Evolutionary conservation across 139 green algal genomes (phyloP).

Genomic region (Bryopsis sp.): DNA sequence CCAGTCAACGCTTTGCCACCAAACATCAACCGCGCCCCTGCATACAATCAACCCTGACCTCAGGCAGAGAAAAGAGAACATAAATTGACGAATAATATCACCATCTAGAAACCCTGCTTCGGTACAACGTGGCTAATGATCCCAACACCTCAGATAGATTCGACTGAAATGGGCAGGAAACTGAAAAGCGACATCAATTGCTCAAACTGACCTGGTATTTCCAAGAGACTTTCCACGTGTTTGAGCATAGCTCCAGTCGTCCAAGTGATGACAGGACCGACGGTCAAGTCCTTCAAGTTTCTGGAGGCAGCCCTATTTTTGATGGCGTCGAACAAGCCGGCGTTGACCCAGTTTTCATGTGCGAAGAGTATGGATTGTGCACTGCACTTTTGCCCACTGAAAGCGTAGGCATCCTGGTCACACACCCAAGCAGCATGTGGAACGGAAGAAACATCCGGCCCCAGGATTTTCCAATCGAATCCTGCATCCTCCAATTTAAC

Average conservation of each 20-base stretch:
- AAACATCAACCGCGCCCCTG: conserved; percentile 73
- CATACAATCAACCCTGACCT: background rate
- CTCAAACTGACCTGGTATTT: conserved; percentile 81
- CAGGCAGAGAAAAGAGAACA: too few relatives aligned
- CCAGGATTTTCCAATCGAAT: conserved; percentile 97
- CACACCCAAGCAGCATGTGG: conserved; percentile 90
- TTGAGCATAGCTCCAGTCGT: conserved; percentile 75
- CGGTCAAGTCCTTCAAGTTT: conserved; percentile 73
- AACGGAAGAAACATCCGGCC: conserved; percentile 44
- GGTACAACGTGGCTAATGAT: too few relatives aligned
- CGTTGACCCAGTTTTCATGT: conserved; percentile 60
- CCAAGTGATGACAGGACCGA: conserved; percentile 86
- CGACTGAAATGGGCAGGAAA: too few relatives aligned
- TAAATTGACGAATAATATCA: too few relatives aligned
- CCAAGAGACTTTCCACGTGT: conserved; percentile 65
- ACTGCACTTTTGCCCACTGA: conserved; percentile 92
- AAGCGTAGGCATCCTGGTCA: conserved; percentile 96
- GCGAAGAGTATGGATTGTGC: conserved; percentile 95
- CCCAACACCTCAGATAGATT: too few relatives aligned
- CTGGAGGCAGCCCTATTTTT: conserved; percentile 39
- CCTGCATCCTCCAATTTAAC: conserved; percentile 91
- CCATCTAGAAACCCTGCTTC: too few relatives aligned
- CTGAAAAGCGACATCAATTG: too few relatives aligned
- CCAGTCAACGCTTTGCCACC: conserved; percentile 67
- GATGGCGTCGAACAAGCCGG: conserved; percentile 66